Base-by-base conservation (phyloP, 257 asterid species). In the Rauvolfia tetraphylla region DNA sequence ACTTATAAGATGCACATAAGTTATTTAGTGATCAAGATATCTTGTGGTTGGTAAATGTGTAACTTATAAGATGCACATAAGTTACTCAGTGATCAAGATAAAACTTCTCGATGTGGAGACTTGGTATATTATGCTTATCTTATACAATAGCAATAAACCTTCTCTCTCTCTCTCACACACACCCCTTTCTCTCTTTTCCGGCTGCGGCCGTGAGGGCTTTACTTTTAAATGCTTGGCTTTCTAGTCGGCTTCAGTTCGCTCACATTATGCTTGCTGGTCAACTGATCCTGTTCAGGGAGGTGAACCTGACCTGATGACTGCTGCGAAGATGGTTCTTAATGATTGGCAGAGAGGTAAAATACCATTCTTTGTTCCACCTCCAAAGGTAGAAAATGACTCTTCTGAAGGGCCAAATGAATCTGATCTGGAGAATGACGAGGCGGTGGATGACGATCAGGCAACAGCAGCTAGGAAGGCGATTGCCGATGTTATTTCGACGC, bases 301-400 rank as follows among this genome's bases (percentile, higher is more conserved):
- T 15, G 99, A 95, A 80, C 98, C 99, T 0, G 98, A 95, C 79
- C 83, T 81, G 59, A 92, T 70, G 89, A 92, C 98, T 17, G 97
- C 87, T 77, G 96, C 94, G 39, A 95, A 92, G 93, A 89, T 95
- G 95, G 76, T 95, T 72, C 98, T 95, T 65, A 98, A 92, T 51
- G 96, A 95, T 75, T 91, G 98, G 98, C 99, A 91, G 81, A 91
- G 99, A 79, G 98, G 98, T 66, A 89, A 83, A 79, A 91, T 91
- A 68, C 98, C 97, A 1, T 92, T 92, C 81, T 90, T 95, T 27
- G 96, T 92, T 44, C 89, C 91, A 42, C 92, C 93, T 23, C 98
- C 96, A 7, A 84, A 84, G 83, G 86, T 59, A 76, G 95, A 88
- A 31, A 86, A 85, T 0, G 89, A 73, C 3, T 72, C 44, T 29